Evolutionary conservation across 495 filamentous ascomycete species (phyloP), one percentile per base, ranked within the genome.

Genomic region (Lasiosphaeris hirsuta): DNA sequence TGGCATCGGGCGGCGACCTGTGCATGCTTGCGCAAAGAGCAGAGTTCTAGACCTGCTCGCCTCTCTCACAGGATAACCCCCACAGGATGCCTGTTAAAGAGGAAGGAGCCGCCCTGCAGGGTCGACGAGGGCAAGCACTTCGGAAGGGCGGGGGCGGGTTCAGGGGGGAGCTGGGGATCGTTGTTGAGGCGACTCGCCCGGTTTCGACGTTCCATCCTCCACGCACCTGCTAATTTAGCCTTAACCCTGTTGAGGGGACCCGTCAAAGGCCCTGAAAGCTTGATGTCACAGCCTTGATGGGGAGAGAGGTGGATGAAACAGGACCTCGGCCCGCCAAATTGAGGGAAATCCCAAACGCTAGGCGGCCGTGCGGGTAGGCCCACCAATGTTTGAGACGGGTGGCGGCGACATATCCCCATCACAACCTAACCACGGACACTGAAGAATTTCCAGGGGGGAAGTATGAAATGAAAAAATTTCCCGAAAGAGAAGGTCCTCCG

Each of bases 251-350:
- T 54, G 18, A 43, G 43, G 39, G 38, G 51, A 14, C 13, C 46
- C 51, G 48, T 56, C 54, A 60, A 39, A 41, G 36, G 38, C 40
- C 49, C 46, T 35, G 48, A 42, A 56, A 47, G 30, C 23, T 39
- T 42, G 41, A 46, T 59, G 66, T 63, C 61, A 61, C 59, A 59
- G 46, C 63, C 46, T 58, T 62, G 60, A 59, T 34, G 46, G 47
- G 58, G 51, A 51, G 41, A 61, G 57, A 64, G 58, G 13, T 53
- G 63, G 59, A 65, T 75, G 75, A 74, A 75, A 75, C 72, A 67
- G 48, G 60, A 59, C 61, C 58, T 64, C 69, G 58, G 54, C 59
- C 67, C 65, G 59, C 59, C 59, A 61, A 58, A 57, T 57, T n/a
- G 52, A 61, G 51, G 62, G 50, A 51, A 63, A 60, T 64, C 59